phyloP scores from a whole-genome alignment of 495 filamentous ascomycete species.

The Penicillium argentinense region DNA sequence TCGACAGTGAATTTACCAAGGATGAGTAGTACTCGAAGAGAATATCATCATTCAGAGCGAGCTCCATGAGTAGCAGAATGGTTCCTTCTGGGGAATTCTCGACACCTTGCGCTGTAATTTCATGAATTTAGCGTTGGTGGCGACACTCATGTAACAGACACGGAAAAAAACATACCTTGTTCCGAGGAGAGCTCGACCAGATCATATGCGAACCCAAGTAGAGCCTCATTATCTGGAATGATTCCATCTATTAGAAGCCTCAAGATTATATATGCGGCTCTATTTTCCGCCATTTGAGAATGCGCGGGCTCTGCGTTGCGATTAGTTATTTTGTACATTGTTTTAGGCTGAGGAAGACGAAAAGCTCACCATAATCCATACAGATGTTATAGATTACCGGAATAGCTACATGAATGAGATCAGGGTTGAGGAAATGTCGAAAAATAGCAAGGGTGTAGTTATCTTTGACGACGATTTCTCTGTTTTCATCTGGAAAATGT shows the following conservation, averaged over 20 bases:
- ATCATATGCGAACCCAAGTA: slow-evolving; percentile 42
- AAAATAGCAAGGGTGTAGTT: slow-evolving; percentile 59
- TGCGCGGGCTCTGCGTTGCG: slow-evolving; percentile 51
- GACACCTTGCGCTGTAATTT: slow-evolving; percentile 33
- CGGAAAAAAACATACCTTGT: slow-evolving; percentile 37
- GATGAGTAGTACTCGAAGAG: slow-evolving; percentile 32
- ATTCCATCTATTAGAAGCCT: slow-evolving; percentile 35
- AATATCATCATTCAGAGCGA: slow-evolving; percentile 26
- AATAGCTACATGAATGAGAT: slow-evolving; percentile 57
- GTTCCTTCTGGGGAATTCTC: slow-evolving; percentile 42
- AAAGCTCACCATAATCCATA: slow-evolving; percentile 65
- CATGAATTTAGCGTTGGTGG: no score
- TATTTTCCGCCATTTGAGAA: slow-evolving; percentile 60
- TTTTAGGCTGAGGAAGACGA: background rate
- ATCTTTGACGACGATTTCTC: slow-evolving; percentile 61
- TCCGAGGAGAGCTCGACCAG: slow-evolving; percentile 41
- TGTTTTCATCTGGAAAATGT: slow-evolving; percentile 64
- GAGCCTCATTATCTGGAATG: slow-evolving; percentile 28
- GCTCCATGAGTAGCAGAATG: slow-evolving; percentile 35
- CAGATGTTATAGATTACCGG: slow-evolving; percentile 74
- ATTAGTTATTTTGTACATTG: slow-evolving; percentile 14
- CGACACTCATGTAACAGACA: no score
- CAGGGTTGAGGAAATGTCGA: slow-evolving; percentile 45
- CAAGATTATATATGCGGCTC: slow-evolving; percentile 46
- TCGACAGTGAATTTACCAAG: slow-evolving; percentile 32